Percentiles rank a stretch among this genome's conserved stretches.
These are phyloP conservation scores for Euryodendron excelsum DNA, from an alignment of 148 eudicot genomes.

Conservation along the genomic window DNA sequence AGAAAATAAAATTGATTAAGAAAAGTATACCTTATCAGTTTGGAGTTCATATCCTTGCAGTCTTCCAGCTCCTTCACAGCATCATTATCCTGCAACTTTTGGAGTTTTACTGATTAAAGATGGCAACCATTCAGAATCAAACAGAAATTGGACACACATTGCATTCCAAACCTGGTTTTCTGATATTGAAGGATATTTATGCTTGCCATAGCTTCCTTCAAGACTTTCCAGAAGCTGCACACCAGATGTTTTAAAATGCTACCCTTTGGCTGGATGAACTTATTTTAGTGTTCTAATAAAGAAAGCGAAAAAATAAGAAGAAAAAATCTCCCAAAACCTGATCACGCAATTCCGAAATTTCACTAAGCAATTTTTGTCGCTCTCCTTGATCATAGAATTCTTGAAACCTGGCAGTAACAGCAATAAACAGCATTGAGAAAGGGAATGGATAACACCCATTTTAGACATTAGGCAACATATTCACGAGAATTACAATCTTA, in stretches of 20 bases:
- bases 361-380: constrained; percentile 36
- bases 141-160: neutral
- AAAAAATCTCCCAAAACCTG: constrained; percentile 26
- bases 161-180: constrained; percentile 21
- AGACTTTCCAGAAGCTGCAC: constrained; percentile 30
- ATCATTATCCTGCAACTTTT: constrained; percentile 24
- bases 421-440: neutral
- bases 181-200: constrained; percentile 8
- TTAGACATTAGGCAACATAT: neutral
- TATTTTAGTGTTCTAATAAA: neutral
- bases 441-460: neutral
- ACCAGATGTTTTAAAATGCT: neutral
- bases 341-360: constrained; percentile 39
- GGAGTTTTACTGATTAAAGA: neutral
- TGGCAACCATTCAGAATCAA: neutral
- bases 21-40: constrained; percentile 29
- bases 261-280: neutral
- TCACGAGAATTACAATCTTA: constrained; percentile 21
- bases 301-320: neutral
- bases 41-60: constrained; percentile 31
- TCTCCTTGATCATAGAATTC: constrained; percentile 40
- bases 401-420: constrained; percentile 27
- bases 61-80: constrained; percentile 26
- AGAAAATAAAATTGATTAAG: neutral
- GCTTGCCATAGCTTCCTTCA: constrained; percentile 21